phyloP scores from a whole-genome alignment of 2,329 filamentous ascomycete species.

The Mycosphaerelloides madeirae region DNA sequence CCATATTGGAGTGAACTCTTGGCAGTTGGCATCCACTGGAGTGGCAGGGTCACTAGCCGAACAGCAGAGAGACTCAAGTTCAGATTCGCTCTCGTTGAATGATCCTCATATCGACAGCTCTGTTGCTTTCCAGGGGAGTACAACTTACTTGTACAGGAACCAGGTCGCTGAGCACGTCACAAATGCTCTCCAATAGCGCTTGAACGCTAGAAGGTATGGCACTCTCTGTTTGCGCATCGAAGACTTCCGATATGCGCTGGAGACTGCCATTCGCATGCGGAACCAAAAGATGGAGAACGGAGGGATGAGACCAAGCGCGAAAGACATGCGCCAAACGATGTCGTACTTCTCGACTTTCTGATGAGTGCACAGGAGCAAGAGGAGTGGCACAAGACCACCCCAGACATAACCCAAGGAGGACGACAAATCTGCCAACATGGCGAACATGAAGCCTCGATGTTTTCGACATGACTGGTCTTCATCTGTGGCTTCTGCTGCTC shows the following conservation, averaged over 20 bases:
- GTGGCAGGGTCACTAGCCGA: too few relatives aligned
- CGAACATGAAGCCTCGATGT: constrained; percentile 52
- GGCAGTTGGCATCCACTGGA: too few relatives aligned
- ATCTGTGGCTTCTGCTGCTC: constrained; percentile 52
- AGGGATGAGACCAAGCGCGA: constrained; percentile 73
- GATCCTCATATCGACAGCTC: too few relatives aligned
- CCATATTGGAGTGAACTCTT: too few relatives aligned
- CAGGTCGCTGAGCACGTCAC: constrained; percentile 67
- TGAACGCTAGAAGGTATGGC: constrained; percentile 47
- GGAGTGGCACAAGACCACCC: constrained; percentile 41
- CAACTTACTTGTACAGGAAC: constrained; percentile 56
- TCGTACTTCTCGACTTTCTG: constrained; percentile 39
- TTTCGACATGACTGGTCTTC: constrained; percentile 43
- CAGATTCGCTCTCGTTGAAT: too few relatives aligned
- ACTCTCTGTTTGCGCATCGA: constrained; percentile 54
- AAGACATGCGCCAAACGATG: constrained; percentile 68
- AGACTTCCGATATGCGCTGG: constrained; percentile 68
- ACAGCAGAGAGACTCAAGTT: too few relatives aligned
- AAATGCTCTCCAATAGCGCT: constrained; percentile 68
- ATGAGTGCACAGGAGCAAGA: constrained; percentile 49
- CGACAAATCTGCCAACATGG: constrained; percentile 51
- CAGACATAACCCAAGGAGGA: constrained; percentile 50
- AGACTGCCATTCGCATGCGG: constrained; percentile 67
- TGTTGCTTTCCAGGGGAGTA: too few relatives aligned
- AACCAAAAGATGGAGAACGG: constrained; percentile 65